A percentile compares a stretch with the other conserved stretches of the same genome.
Conservation (phyloP, 2,329 filamentous ascomycete genomes). For the Nothophaeocryptopus gaeumannii region DNA sequence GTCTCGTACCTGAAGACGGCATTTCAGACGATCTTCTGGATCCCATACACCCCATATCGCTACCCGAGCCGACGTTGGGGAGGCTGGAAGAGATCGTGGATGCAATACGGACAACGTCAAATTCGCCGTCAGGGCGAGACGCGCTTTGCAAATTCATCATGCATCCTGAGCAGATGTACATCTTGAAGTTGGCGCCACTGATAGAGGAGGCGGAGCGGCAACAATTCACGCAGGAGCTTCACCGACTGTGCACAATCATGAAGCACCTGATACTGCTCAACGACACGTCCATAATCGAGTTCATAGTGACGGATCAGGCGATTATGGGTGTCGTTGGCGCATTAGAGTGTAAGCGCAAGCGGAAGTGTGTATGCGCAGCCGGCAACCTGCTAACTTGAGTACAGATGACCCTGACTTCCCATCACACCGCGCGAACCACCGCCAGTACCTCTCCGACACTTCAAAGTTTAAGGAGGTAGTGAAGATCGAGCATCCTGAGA, state of each 20-base stretch:
- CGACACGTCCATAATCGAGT: conserved; percentile 91
- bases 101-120: conserved; percentile 74
- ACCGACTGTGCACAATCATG: conserved; percentile 95
- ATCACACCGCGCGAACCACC: conserved; percentile 93
- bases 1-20: conserved; percentile 71
- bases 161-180: conserved; percentile 68
- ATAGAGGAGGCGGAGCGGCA: conserved; percentile 88
- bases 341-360: conserved; percentile 65
- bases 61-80: conserved; percentile 76
- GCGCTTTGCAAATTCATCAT: conserved; percentile 84
- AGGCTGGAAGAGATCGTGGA: conserved; percentile 82
- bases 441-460: conserved; percentile 84
- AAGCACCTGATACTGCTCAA: conserved; percentile 93
- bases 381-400: conserved; percentile 33
- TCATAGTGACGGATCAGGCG: conserved; percentile 83
- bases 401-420: conserved; percentile 92
- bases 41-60: conserved; percentile 63
- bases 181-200: conserved; percentile 78
- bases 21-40: conserved; percentile 88
- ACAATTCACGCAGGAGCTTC: conserved; percentile 80
- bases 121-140: conserved; percentile 73
- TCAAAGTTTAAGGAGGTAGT: conserved; percentile 96
- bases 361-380: neutral
- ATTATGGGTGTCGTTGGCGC: conserved; percentile 91
- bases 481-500: conserved; percentile 75